Conservation (phyloP, 164 flowering plant genomes). For the Liriodendron chinense region DNA sequence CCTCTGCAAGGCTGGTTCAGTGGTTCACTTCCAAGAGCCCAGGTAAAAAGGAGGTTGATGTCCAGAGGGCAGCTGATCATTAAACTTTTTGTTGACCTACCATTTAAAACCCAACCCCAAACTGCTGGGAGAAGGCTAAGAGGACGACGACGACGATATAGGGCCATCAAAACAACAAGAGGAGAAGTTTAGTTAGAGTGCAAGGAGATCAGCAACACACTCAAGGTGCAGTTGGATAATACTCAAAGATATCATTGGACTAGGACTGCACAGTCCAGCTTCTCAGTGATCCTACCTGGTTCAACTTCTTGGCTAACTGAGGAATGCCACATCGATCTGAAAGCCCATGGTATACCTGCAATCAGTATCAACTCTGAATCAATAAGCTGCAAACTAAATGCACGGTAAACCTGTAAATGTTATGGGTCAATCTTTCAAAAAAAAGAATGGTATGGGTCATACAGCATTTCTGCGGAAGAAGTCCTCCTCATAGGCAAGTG, state of each 20-base stretch:
- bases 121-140: too few relatives aligned
- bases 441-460: constrained; percentile 27
- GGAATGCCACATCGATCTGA: constrained; percentile 87
- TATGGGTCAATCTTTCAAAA: too few relatives aligned
- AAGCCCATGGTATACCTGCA: constrained; percentile 77
- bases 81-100: too few relatives aligned
- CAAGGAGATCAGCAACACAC: background rate
- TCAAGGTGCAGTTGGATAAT: background rate
- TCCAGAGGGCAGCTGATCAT: too few relatives aligned
- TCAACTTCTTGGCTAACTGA: constrained; percentile 84
- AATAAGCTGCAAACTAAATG: background rate
- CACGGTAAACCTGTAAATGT: constrained; percentile 1
- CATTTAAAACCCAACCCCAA: too few relatives aligned
- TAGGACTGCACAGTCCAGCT: background rate
- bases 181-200: background rate
- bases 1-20: too few relatives aligned
- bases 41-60: too few relatives aligned
- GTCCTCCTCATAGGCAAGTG: constrained; percentile 81
- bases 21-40: too few relatives aligned
- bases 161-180: background rate
- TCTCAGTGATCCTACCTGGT: constrained; percentile 58
- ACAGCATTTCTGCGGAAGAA: constrained; percentile 90
- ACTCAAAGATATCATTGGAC: background rate
- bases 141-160: background rate
- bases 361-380: constrained; percentile 2